Evolutionary conservation across 495 filamentous ascomycete species (phyloP).

Genomic region (Talaromyces borbonicus): DNA sequence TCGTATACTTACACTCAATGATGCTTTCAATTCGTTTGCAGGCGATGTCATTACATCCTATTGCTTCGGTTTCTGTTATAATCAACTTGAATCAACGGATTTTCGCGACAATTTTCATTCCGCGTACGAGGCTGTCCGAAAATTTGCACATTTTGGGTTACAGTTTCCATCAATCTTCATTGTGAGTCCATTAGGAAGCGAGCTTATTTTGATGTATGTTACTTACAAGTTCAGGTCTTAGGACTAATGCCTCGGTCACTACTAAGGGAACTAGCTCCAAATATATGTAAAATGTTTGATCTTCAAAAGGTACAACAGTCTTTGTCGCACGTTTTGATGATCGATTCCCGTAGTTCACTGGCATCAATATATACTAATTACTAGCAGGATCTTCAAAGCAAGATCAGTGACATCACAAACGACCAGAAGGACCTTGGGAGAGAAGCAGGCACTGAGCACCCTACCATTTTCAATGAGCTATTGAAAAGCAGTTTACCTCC

Average conservation of each 20-base stretch:
- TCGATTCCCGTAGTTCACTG: background rate
- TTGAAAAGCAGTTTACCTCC: constrained; percentile 18
- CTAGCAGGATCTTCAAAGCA: background rate
- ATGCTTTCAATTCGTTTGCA: constrained; percentile 13
- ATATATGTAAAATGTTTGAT: background rate
- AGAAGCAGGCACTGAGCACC: constrained; percentile 4
- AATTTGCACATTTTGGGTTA: constrained; percentile 5
- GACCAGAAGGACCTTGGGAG: too few relatives aligned
- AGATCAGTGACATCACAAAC: background rate
- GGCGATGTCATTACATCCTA: constrained; percentile 36
- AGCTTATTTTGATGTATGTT: too few relatives aligned
- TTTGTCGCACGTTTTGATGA: background rate
- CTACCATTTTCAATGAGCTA: constrained; percentile 30
- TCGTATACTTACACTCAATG: background rate
- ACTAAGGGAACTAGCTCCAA: background rate
- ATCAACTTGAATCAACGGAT: background rate
- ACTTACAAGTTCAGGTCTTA: too few relatives aligned
- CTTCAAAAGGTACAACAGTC: background rate
- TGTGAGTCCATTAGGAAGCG: background rate
- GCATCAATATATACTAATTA: background rate
- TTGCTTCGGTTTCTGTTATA: constrained; percentile 16
- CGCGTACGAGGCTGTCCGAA: constrained; percentile 3
- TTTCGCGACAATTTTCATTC: background rate
- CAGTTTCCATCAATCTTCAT: constrained; percentile 1
- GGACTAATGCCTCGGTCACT: background rate